Evolutionary conservation across 2,329 filamentous ascomycete species (phyloP).

Genomic region (Cladophialophora psammophila): DNA sequence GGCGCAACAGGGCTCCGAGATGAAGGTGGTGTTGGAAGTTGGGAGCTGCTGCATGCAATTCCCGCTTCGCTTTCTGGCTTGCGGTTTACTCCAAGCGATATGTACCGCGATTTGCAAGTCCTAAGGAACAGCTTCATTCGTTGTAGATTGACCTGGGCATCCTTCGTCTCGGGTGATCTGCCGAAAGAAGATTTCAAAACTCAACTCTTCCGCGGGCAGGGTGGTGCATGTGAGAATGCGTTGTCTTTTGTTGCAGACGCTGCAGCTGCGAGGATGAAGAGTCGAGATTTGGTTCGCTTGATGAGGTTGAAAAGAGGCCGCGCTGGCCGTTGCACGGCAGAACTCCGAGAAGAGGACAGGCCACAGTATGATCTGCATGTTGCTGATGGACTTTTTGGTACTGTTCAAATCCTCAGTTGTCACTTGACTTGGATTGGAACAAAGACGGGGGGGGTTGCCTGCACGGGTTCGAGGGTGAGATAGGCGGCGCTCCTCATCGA

Average conservation of each 20-base stretch:
- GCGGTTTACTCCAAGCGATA: neutral
- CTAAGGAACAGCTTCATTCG: neutral
- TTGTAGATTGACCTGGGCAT: neutral
- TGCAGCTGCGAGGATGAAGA: neutral
- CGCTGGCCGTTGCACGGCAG: constrained; percentile 8
- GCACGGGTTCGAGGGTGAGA: neutral
- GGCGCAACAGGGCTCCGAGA: neutral
- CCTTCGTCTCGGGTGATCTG: neutral
- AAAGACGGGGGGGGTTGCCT: neutral
- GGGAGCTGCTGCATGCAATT: neutral
- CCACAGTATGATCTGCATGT: constrained; percentile 6
- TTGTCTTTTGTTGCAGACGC: constrained; percentile 4
- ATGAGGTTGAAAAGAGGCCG: neutral
- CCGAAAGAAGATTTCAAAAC: neutral
- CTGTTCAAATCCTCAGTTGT: neutral
- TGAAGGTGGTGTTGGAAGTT: neutral
- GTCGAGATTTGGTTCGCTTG: neutral
- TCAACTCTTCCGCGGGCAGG: neutral
- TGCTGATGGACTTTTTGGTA: neutral
- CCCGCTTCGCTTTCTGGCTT: neutral
- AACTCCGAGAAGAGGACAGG: constrained; percentile 5
- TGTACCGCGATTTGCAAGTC: neutral
- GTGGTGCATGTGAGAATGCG: constrained; percentile 4
- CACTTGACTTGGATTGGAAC: neutral
- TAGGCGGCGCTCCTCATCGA: neutral